These are phyloP conservation scores for Ocimum tenuiflorum DNA, from an alignment of 257 asterid species.

Conservation along the genomic window DNA sequence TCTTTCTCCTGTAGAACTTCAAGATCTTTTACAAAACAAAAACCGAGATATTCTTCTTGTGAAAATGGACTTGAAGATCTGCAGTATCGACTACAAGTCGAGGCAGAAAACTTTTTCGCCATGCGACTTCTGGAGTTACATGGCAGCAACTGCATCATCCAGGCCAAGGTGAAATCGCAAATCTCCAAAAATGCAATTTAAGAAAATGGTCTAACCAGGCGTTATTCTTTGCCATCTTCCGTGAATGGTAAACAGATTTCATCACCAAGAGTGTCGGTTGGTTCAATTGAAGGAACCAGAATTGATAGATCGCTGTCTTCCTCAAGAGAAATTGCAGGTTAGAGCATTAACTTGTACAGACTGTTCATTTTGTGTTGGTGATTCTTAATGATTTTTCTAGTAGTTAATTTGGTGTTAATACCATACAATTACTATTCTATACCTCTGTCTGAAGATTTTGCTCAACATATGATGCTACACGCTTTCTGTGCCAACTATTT, in stretches of 20 bases:
- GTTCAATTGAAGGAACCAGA: constrained; percentile 42
- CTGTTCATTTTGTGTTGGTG: neutral
- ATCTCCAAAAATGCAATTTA: constrained; percentile 39
- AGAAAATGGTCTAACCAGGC: constrained; percentile 32
- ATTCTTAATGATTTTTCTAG: no score
- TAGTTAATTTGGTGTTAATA: neutral
- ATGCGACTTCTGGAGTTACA: constrained; percentile 34
- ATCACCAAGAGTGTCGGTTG: constrained; percentile 44
- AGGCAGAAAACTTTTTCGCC: constrained; percentile 39
- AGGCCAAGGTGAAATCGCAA: constrained; percentile 43
- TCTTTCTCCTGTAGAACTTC: neutral
- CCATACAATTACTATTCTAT: neutral
- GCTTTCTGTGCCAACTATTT: no score
- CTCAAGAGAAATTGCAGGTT: constrained; percentile 33
- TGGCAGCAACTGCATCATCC: constrained; percentile 59
- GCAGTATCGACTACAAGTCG: constrained; percentile 21
- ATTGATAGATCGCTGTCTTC: constrained; percentile 40
- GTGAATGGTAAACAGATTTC: constrained; percentile 33
- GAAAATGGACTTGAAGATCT: constrained; percentile 19
- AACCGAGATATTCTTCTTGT: constrained; percentile 8
- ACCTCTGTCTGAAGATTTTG: neutral
- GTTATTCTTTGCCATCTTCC: constrained; percentile 49
- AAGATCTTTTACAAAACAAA: constrained; percentile 12
- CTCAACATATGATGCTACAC: no score
- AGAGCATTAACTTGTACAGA: neutral